Base-by-base conservation (phyloP, 2,329 filamentous ascomycete genomes). In the Thelonectria rubi region DNA sequence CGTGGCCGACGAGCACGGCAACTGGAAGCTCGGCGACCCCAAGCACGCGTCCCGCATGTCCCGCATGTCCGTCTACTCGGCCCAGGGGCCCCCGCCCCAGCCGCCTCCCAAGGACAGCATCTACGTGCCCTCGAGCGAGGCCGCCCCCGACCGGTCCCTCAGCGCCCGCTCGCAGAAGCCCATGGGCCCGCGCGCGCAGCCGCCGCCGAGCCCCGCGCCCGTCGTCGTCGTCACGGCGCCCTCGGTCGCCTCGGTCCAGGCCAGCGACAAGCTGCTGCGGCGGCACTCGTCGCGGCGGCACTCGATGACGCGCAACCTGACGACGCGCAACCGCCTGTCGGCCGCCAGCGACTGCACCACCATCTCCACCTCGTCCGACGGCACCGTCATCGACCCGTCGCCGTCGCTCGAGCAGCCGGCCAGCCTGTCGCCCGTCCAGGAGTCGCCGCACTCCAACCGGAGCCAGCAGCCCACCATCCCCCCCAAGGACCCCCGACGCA, bases 1-100 rank as follows among this genome's bases (percentile, higher is more conserved):
- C 65, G 78, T 85, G 48, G 79, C 83, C 34, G 83, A 86, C 68
- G 81, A 78, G 69, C 77, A 78, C 65, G 82, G 83, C 1, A 86
- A 86, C 68, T 86, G 84, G 84, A 77, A 84, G 15, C 75, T 85
- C 8, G 78, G 78, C 37, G 80, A 80, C 60, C 65, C 75, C 5
- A 73, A 73, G 45, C 73, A 73, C 37, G 66, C 69, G 17, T 65
- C 67, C 37, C 63, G 69, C 50, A 60, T 72, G 17, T 65, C 67
- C 37, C 63, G 69, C 50, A 60, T 72, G 46, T 72, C 69, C 18
- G 34, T 37, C 11, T 73, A 74, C 63, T 34, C 58, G 40, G 26
- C 26, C 5, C 65, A 64, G 42, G n/a, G 8, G 46, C 62, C 48
- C 52, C 43, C 47, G 48, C 43, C 15, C 32, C 66, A 10, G 34